Evolutionary conservation across 805 yeast genomes (phyloP).

Genomic region (Nakazawaea pomicola): DNA sequence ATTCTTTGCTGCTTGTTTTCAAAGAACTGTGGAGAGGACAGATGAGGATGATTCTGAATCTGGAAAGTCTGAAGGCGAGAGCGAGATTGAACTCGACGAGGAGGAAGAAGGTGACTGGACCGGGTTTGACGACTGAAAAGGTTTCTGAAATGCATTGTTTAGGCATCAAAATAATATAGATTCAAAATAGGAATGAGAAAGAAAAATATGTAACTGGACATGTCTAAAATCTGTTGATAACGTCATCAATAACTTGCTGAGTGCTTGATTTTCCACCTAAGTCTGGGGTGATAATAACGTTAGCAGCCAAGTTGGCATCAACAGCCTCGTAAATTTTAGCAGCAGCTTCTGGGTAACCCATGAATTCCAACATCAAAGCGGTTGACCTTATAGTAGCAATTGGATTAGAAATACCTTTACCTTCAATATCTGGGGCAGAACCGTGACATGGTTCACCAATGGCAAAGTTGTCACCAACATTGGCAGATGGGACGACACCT

Average conservation of each 20-base stretch:
- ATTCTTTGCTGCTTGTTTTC: constrained; percentile 92
- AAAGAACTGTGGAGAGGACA: constrained; percentile 31
- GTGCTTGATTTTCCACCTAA: constrained; percentile 89
- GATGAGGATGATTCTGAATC: constrained; percentile 3
- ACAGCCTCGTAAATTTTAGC: constrained; percentile 91
- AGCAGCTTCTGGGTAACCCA: constrained; percentile 88
- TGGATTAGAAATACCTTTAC: constrained; percentile 91
- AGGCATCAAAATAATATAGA: background rate
- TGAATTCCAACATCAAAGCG: constrained; percentile 94
- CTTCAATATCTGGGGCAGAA: constrained; percentile 98
- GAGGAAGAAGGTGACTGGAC: constrained; percentile 28
- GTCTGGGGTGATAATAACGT: constrained; percentile 83
- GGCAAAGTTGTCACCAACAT: constrained; percentile 93
- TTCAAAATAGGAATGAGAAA: too few relatives aligned
- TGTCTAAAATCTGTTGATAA: constrained; percentile 53
- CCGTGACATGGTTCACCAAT: constrained; percentile 99
- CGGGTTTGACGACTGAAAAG: constrained; percentile 28
- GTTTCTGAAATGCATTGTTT: too few relatives aligned
- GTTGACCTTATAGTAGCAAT: constrained; percentile 97
- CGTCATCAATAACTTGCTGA: constrained; percentile 80
- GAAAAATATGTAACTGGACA: too few relatives aligned
- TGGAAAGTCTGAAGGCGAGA: constrained; percentile 11
- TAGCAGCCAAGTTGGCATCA: constrained; percentile 84
- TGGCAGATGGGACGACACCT: constrained; percentile 97
- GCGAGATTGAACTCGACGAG: constrained; percentile 14